Conservation (phyloP, 2,329 filamentous ascomycete genomes). For the Zymoseptoria brevis region DNA sequence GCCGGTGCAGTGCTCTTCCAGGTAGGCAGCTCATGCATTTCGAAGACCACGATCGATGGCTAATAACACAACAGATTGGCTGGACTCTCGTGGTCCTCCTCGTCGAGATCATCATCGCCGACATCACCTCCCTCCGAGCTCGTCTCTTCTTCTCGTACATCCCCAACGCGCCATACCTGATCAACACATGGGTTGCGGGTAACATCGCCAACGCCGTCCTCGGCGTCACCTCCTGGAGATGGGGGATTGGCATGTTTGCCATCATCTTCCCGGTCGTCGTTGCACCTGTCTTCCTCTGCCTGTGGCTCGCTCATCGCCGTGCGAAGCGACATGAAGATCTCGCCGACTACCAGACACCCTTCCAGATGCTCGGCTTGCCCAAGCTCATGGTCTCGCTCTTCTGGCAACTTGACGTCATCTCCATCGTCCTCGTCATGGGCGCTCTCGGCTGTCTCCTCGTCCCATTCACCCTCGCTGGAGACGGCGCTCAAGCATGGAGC, state of each 20-base stretch:
- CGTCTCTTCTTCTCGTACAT: constrained; percentile 59
- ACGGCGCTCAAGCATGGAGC: constrained; percentile 42
- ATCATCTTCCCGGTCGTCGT: constrained; percentile 53
- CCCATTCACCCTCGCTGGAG: constrained; percentile 49
- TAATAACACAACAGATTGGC: constrained; percentile 37
- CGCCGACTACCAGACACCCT: constrained; percentile 37
- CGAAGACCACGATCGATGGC: not conserved
- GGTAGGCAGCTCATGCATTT: not conserved
- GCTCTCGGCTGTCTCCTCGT: constrained; percentile 43
- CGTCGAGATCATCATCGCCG: constrained; percentile 57
- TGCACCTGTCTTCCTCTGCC: constrained; percentile 47
- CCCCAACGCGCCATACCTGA: constrained; percentile 51
- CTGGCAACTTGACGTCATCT: constrained; percentile 48
- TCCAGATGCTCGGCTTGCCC: constrained; percentile 34
- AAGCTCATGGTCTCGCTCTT: constrained; percentile 35
- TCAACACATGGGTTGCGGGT: constrained; percentile 57
- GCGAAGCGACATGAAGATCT: constrained; percentile 47
- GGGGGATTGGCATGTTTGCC: constrained; percentile 58
- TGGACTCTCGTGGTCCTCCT: constrained; percentile 55
- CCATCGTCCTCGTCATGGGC: constrained; percentile 41
- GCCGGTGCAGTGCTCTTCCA: constrained; percentile 54
- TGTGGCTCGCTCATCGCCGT: constrained; percentile 45
- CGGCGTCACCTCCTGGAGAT: constrained; percentile 47
- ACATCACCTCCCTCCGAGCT: constrained; percentile 55
- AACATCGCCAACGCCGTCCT: constrained; percentile 48